Percentiles rank a stretch among this genome's conserved stretches.
phyloP scores from a whole-genome alignment of 352 stramenopile species.

The Nothophytophthora sp. region DNA sequence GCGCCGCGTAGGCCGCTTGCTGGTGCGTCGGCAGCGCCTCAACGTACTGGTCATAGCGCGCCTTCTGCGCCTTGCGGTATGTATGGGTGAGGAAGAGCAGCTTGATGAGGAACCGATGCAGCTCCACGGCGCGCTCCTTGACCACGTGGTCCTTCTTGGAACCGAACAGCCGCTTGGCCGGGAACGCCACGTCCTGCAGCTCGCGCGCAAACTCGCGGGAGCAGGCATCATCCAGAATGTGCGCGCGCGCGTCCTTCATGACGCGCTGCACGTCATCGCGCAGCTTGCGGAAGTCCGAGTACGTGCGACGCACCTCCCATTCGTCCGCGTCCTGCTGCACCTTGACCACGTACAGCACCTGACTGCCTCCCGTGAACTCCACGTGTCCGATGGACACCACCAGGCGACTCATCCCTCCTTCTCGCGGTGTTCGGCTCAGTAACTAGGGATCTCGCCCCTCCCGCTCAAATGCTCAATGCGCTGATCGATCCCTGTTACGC shows the following conservation, averaged over 20 bases:
- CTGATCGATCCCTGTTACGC: too few species aligned
- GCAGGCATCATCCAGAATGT: conserved; percentile 49
- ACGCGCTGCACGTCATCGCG: conserved; percentile 67
- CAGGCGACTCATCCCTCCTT: conserved; percentile 83
- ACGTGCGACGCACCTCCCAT: conserved; percentile 70
- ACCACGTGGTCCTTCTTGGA: conserved; percentile 71
- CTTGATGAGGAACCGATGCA: conserved; percentile 78
- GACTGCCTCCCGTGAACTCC: conserved; percentile 68
- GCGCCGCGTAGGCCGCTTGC: conserved; percentile 23
- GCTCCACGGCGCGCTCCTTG: conserved; percentile 69
- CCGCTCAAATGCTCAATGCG: too few species aligned
- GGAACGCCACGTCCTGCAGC: conserved; percentile 49
- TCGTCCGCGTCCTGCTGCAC: conserved; percentile 75
- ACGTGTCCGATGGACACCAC: conserved; percentile 76
- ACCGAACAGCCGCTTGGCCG: conserved; percentile 65
- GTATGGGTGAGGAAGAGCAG: conserved; percentile 72
- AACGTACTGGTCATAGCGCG: conserved; percentile 55
- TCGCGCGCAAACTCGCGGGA: conserved; percentile 40
- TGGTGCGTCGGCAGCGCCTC: conserved; percentile 18
- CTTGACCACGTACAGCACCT: conserved; percentile 77
- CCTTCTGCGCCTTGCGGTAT: conserved; percentile 76
- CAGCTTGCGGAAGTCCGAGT: conserved; percentile 73
- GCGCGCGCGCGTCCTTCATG: conserved; percentile 56
- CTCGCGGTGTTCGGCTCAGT: too few species aligned
- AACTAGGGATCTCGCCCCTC: too few species aligned